Percentiles rank a stretch among this genome's conserved stretches.
These are phyloP conservation scores for Chalciporus sp. DNA, from an alignment of 1,284 basidiomycete species.

Conservation along the genomic window DNA sequence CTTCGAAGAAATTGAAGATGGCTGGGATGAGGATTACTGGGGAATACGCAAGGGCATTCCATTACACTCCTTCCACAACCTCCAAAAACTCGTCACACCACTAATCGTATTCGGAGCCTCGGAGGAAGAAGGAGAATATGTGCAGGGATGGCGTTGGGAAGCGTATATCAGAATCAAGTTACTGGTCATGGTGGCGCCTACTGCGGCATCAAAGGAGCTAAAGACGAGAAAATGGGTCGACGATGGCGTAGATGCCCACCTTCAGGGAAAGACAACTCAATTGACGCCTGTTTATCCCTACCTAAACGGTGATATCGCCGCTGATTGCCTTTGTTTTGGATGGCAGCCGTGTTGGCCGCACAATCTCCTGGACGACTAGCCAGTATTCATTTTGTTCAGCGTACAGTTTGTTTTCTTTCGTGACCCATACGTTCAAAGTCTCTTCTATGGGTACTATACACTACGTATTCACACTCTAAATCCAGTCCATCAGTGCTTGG, in stretches of 20 bases:
- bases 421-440: too few species aligned
- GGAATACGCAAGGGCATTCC: background rate
- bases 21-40: background rate
- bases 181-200: background rate
- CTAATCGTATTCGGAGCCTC: background rate
- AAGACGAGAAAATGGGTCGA: background rate
- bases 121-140: too few species aligned
- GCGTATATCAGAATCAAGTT: background rate
- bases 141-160: background rate
- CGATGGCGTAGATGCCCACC: background rate
- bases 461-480: too few species aligned
- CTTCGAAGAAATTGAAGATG: background rate
- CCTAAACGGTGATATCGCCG: background rate
- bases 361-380: too few species aligned
- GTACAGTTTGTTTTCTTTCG: too few species aligned
- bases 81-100: background rate
- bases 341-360: constrained; percentile 8
- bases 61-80: background rate
- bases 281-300: background rate
- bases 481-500: too few species aligned
- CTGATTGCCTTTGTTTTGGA: background rate
- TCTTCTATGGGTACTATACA: too few species aligned
- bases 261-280: background rate
- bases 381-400: too few species aligned
- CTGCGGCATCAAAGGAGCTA: background rate